These are phyloP conservation scores for Coemansia sp. DNA, from an alignment of 192 early-diverging fungal species.

Conservation along the genomic window DNA sequence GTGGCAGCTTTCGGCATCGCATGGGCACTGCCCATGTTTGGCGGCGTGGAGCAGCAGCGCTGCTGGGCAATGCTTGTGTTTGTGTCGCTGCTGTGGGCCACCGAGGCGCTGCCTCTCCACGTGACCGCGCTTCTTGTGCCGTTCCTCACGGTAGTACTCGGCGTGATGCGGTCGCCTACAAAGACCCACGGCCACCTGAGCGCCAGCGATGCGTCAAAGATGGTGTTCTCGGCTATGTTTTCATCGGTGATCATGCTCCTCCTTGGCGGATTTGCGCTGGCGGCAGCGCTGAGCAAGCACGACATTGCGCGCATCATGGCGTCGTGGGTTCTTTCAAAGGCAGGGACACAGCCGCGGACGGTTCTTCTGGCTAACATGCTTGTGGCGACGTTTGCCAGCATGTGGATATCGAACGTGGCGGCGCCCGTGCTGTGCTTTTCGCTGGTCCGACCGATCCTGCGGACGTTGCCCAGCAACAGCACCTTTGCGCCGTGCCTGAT, in stretches of 20 bases:
- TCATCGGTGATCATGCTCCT: constrained; percentile 95
- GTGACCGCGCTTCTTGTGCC: constrained; percentile 90
- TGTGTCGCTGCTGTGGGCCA: constrained; percentile 91
- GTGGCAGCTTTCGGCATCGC: constrained; percentile 64
- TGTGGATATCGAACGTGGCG: constrained; percentile 99
- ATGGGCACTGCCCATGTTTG: constrained; percentile 66
- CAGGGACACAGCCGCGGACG: constrained; percentile 80
- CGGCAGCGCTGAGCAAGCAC: constrained; percentile 93
- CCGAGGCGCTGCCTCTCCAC: constrained; percentile 91
- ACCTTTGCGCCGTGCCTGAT: constrained; percentile 86
- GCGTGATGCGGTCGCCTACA: constrained; percentile 74
- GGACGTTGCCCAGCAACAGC: constrained; percentile 80
- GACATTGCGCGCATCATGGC: constrained; percentile 91
- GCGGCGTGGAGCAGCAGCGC: constrained; percentile 73
- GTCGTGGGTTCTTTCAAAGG: constrained; percentile 83
- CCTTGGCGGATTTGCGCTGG: constrained; percentile 92
- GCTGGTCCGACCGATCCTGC: constrained; percentile 90
- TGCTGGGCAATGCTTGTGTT: constrained; percentile 93
- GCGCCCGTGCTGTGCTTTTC: constrained; percentile 97
- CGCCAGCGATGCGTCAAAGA: constrained; percentile 79
- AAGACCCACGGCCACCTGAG: constrained; percentile 52
- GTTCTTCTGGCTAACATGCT: constrained; percentile 95
- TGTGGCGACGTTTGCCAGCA: constrained; percentile 94
- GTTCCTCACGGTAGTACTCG: constrained; percentile 78
- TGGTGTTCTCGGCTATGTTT: constrained; percentile 92